These are phyloP conservation scores for Oryza brachyantha DNA, from an alignment of 176 grass and related monocot genomes.

Conservation along the genomic window DNA sequence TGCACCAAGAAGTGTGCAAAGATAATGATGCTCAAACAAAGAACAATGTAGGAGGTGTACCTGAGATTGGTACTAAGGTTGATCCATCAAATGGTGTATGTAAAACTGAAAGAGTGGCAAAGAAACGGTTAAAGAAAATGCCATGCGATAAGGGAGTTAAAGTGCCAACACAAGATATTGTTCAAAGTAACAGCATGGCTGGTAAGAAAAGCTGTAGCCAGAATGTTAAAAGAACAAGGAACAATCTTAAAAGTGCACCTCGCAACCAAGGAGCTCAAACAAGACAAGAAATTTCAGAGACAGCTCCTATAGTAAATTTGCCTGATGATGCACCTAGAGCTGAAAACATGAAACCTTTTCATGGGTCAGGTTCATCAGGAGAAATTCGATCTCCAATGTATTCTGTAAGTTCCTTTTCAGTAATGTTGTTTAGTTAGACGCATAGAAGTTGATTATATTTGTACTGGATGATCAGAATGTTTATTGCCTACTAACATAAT, in stretches of 20 bases:
- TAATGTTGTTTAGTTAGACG: neutral
- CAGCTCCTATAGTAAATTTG: neutral
- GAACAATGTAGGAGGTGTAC: slow-evolving; percentile 5
- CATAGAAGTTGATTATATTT: neutral
- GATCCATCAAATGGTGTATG: slow-evolving; percentile 24
- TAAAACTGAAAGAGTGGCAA: neutral
- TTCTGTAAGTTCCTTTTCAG: neutral
- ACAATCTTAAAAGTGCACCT: slow-evolving; percentile 3
- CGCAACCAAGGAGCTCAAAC: slow-evolving; percentile 4
- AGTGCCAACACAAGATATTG: slow-evolving; percentile 4
- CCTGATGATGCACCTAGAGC: neutral
- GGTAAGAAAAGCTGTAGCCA: slow-evolving; percentile 7
- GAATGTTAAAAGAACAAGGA: slow-evolving; percentile 15
- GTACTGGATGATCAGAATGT: no score
- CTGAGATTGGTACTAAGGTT: slow-evolving; percentile 7
- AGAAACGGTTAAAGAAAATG: slow-evolving; percentile 28
- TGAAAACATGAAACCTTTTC: slow-evolving; percentile 23
- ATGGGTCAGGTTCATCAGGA: neutral
- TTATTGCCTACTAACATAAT: no score
- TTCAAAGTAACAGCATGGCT: slow-evolving; percentile 5
- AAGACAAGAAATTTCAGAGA: slow-evolving; percentile 25
- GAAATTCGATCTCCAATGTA: slow-evolving; percentile 1
- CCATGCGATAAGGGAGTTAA: neutral
- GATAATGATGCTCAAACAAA: slow-evolving; percentile 21
- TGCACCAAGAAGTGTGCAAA: slow-evolving; percentile 11